Evolutionary conservation across 116 monocot genomes (phyloP).

Genomic region (Trichopus zeylanicus): DNA sequence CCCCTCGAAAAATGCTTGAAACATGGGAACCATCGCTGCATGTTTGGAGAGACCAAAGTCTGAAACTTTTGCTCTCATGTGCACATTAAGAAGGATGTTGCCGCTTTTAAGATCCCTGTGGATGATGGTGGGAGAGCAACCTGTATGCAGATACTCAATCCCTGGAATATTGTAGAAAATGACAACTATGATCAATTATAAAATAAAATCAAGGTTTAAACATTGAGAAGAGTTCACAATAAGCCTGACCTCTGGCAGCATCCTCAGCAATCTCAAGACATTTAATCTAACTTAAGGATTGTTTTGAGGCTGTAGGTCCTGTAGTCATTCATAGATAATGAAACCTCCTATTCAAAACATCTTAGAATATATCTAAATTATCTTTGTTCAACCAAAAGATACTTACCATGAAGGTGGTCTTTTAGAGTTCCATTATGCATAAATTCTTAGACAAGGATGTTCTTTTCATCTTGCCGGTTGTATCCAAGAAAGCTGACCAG

Average conservation of each 20-base stretch:
- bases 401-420: constrained; percentile 74
- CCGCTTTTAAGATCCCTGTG: constrained; percentile 97
- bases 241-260: constrained; percentile 78
- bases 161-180: constrained; percentile 31
- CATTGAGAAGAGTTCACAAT: too few relatives aligned
- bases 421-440: constrained; percentile 83
- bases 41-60: constrained; percentile 96
- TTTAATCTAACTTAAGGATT: constrained; percentile 63
- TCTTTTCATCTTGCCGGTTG: constrained; percentile 50
- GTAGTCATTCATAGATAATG: neutral
- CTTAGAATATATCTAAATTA: too few relatives aligned
- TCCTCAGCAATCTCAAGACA: constrained; percentile 93
- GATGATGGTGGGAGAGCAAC: constrained; percentile 87
- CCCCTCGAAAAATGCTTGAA: constrained; percentile 89
- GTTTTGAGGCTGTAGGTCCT: constrained; percentile 42
- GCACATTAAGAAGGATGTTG: constrained; percentile 84
- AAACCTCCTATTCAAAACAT: neutral
- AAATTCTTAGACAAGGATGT: constrained; percentile 77
- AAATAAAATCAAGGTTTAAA: too few relatives aligned
- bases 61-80: constrained; percentile 94
- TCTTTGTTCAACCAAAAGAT: neutral
- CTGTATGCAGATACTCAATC: constrained; percentile 93
- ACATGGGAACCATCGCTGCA: constrained; percentile 87
- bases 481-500: constrained; percentile 66
- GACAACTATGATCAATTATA: neutral